Evolutionary conservation across 1,284 basidiomycete species (phyloP).

Genomic region (Neonothopanus nambi): DNA sequence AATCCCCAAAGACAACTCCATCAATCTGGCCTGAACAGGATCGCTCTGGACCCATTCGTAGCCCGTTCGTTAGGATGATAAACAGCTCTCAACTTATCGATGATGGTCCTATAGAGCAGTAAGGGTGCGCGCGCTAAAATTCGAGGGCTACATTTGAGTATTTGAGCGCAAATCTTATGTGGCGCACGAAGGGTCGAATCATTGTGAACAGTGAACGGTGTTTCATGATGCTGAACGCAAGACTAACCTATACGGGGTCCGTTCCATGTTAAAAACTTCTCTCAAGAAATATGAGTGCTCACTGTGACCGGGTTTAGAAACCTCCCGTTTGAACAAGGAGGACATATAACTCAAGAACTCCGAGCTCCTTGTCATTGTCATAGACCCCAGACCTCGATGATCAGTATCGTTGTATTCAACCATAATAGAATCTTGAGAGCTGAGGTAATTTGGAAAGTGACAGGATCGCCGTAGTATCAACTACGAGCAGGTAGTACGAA

Average conservation of each 20-base stretch:
- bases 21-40: conserved; percentile 62
- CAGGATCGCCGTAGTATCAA: too few relatives aligned
- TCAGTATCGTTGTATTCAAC: too few relatives aligned
- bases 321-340: conserved; percentile 79
- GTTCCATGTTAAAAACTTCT: neutral
- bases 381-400: neutral
- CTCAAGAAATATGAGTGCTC: conserved; percentile 19
- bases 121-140: conserved; percentile 76
- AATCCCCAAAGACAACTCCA: conserved; percentile 86
- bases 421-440: too few relatives aligned
- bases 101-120: conserved; percentile 34
- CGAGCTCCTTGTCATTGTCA: conserved; percentile 67
- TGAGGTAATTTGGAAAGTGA: too few relatives aligned
- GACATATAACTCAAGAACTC: conserved; percentile 73
- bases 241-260: conserved; percentile 54
- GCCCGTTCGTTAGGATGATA: conserved; percentile 17
- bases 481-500: too few relatives aligned
- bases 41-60: neutral
- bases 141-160: conserved; percentile 73
- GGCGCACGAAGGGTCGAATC: conserved; percentile 1
- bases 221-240: conserved; percentile 79
- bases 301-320: conserved; percentile 79
- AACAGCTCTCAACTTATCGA: neutral
- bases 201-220: conserved; percentile 16
- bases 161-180: conserved; percentile 72